A percentile compares a stretch with the other conserved stretches of the same genome.
These are phyloP conservation scores for Copromyces sp. DNA, from an alignment of 495 filamentous ascomycete species.

Conservation along the genomic window DNA sequence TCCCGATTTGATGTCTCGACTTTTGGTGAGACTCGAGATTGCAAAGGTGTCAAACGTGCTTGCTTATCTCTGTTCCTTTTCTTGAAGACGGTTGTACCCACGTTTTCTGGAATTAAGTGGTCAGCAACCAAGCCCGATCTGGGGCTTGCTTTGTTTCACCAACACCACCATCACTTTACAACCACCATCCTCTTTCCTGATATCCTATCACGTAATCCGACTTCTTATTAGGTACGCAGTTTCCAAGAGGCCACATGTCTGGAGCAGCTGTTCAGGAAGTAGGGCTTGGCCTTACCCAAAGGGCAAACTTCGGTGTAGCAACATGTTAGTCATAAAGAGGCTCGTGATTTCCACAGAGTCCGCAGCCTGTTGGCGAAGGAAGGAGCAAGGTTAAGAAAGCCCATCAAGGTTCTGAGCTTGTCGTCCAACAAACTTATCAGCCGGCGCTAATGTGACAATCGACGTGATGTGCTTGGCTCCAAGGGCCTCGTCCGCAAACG, in stretches of 20 bases:
- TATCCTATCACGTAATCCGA: conserved; percentile 19
- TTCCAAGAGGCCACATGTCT: conserved; percentile 12
- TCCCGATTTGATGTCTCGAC: background rate
- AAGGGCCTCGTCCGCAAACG: background rate
- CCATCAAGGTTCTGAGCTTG: background rate
- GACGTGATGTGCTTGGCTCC: background rate
- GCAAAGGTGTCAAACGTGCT: background rate
- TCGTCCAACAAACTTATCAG: background rate
- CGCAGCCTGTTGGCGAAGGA: background rate
- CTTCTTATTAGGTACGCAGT: background rate
- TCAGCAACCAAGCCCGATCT: background rate
- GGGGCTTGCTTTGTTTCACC: background rate
- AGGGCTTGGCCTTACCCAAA: background rate
- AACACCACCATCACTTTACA: background rate
- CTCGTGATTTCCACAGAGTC: background rate
- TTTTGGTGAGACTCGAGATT: background rate
- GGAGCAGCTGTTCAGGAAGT: background rate
- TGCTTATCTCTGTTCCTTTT: background rate
- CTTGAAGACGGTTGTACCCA: background rate
- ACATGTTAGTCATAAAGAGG: background rate
- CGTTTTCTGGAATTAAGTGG: background rate
- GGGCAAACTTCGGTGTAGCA: background rate
- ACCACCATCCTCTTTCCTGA: background rate
- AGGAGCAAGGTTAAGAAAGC: background rate
- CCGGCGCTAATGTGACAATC: background rate